These are phyloP conservation scores for Cytospora paraplurivora DNA, from an alignment of 2,329 filamentous ascomycete genomes.

Conservation along the genomic window DNA sequence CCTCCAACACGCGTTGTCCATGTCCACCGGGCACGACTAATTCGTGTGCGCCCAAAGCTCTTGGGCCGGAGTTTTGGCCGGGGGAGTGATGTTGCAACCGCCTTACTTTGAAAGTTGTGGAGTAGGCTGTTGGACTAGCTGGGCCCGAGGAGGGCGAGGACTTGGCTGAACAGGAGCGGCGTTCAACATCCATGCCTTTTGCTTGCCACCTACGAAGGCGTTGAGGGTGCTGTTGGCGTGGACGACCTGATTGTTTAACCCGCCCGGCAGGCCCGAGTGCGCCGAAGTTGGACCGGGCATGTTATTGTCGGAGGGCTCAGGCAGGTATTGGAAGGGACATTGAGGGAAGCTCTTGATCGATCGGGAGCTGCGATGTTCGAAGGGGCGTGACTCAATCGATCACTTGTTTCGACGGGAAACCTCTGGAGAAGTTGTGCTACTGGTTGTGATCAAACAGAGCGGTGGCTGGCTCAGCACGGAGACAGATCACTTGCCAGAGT, in stretches of 20 bases:
- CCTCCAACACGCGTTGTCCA: background rate
- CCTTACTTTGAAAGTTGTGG: constrained; percentile 13
- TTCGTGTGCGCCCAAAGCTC: background rate
- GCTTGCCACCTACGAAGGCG: constrained; percentile 34
- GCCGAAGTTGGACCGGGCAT: constrained; percentile 25
- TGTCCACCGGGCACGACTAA: background rate
- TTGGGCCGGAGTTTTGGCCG: background rate
- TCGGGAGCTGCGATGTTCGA: background rate
- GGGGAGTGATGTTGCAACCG: background rate
- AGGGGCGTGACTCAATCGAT: constrained; percentile 9
- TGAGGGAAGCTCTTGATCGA: background rate
- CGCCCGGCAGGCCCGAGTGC: constrained; percentile 16
- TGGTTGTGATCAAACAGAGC: constrained; percentile 6
- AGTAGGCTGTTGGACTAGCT: constrained; percentile 1
- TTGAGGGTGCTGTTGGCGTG: constrained; percentile 37
- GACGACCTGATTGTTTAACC: constrained; percentile 31
- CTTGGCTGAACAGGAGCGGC: constrained; percentile 26
- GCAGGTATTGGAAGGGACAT: constrained; percentile 10
- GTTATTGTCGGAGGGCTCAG: constrained; percentile 20
- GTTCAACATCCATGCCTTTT: constrained; percentile 37
- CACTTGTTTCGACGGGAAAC: constrained; percentile 6
- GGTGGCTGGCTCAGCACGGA: constrained; percentile 13
- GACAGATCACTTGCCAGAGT: constrained; percentile 5
- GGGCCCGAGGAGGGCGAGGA: constrained; percentile 22
- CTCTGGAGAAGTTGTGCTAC: background rate